Conservation (phyloP, 2,329 filamentous ascomycete species). For the Pseudogymnoascus sp. region DNA sequence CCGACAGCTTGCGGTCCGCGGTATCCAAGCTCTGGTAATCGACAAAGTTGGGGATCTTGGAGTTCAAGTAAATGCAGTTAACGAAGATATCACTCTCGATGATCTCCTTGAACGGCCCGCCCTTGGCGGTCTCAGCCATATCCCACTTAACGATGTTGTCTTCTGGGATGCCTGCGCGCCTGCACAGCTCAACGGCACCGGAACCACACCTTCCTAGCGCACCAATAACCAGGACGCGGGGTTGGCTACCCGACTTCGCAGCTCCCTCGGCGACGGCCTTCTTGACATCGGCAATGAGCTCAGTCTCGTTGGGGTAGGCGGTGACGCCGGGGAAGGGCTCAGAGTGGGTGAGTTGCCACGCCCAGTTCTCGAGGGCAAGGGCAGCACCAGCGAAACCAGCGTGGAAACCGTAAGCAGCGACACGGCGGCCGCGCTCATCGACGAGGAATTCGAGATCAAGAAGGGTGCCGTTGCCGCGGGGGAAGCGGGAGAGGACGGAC, state of each 20-base stretch:
- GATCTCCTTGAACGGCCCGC: constrained; percentile 73
- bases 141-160: constrained; percentile 64
- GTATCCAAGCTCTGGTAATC: constrained; percentile 59
- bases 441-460: constrained; percentile 83
- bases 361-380: constrained; percentile 71
- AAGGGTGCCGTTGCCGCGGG: constrained; percentile 65
- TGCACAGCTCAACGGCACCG: constrained; percentile 74
- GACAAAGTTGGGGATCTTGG: constrained; percentile 75
- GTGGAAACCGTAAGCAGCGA: constrained; percentile 55
- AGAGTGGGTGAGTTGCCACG: constrained; percentile 67
- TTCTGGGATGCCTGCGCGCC: constrained; percentile 62
- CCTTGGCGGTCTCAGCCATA: constrained; percentile 62
- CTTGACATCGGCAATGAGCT: constrained; percentile 67
- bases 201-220: constrained; percentile 75
- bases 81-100: constrained; percentile 67
- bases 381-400: constrained; percentile 70
- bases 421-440: constrained; percentile 60
- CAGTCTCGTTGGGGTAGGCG: constrained; percentile 65
- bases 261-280: constrained; percentile 57
- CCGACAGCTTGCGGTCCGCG: constrained; percentile 63
- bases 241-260: constrained; percentile 58
- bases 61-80: constrained; percentile 82
- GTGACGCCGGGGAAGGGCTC: constrained; percentile 58
- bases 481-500: constrained; percentile 69
- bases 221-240: constrained; percentile 76